phyloP scores from a whole-genome alignment of 495 filamentous ascomycete genomes.

The Podospora pseudocomata region DNA sequence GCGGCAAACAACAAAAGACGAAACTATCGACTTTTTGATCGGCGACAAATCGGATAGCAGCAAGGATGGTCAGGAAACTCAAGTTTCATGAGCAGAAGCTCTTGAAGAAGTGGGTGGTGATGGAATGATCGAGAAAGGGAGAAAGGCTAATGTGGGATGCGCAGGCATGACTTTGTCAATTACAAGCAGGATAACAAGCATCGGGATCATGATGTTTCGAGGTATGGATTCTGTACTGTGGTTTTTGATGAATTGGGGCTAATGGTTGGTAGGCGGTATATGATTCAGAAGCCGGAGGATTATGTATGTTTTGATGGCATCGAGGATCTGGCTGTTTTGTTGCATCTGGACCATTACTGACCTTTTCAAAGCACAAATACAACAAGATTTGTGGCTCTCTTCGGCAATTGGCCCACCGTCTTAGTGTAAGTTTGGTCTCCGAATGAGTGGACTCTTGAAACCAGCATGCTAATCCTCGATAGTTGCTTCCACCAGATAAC shows the following conservation, averaged over 20 bases:
- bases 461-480: slow-evolving; percentile 18
- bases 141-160: slow-evolving; percentile 65
- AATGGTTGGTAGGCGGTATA: slow-evolving; percentile 60
- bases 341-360: slow-evolving; percentile 14
- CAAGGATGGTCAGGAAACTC: slow-evolving; percentile 80
- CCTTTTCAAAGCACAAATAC: slow-evolving; percentile 67
- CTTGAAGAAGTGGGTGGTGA: slow-evolving; percentile 18
- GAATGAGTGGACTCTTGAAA: background rate
- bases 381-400: slow-evolving; percentile 81
- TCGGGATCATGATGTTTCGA: slow-evolving; percentile 67
- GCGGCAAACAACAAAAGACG: background rate
- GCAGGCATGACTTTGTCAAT: slow-evolving; percentile 92
- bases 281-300: slow-evolving; percentile 79
- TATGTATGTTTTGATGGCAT: slow-evolving; percentile 33
- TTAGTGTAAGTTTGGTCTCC: slow-evolving; percentile 26
- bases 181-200: slow-evolving; percentile 87
- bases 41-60: background rate
- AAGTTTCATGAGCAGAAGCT: slow-evolving; percentile 56
- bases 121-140: background rate
- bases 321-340: background rate
- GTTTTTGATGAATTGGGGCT: background rate
- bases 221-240: slow-evolving; percentile 13
- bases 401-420: slow-evolving; percentile 81
- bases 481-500: slow-evolving; percentile 72
- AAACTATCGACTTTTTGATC: background rate